Conservation (phyloP, 2,329 filamentous ascomycete genomes). For the Akanthomyces muscarius region DNA sequence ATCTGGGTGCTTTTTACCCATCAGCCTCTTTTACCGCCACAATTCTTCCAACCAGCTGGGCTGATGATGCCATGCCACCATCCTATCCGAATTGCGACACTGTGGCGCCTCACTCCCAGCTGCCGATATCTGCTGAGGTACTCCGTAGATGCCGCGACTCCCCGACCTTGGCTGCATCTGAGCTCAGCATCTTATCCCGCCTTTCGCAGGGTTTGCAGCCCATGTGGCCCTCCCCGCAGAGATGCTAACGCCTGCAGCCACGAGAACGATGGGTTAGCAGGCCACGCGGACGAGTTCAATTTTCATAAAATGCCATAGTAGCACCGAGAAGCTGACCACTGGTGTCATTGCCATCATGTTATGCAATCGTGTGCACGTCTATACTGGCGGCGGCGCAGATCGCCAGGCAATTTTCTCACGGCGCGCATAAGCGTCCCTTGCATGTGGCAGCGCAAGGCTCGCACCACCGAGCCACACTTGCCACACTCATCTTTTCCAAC, state of each 20-base stretch:
- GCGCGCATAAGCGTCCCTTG: not conserved
- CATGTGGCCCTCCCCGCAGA: not conserved
- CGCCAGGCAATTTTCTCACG: not conserved
- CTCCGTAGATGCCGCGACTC: not conserved
- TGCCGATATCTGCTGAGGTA: not conserved
- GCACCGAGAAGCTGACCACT: not conserved
- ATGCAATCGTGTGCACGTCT: not conserved
- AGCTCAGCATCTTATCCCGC: not conserved
- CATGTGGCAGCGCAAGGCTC: not conserved
- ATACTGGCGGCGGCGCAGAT: not conserved
- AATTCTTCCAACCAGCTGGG: not conserved
- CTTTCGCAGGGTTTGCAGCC: not conserved
- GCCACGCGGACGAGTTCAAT: not conserved
- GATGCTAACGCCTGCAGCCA: not conserved
- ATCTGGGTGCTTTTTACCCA: not conserved
- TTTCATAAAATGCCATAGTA: not conserved
- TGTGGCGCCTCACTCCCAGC: not conserved
- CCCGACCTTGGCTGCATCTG: not conserved
- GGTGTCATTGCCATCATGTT: not conserved
- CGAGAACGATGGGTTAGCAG: not conserved
- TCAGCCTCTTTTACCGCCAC: constrained; percentile 6
- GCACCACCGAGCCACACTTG: not conserved
- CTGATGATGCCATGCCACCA: not conserved
- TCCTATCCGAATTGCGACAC: not conserved
- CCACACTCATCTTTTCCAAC: not conserved